Evolutionary conservation across 176 grass and related monocot species (phyloP).

Genomic region (Oryza longistaminata): DNA sequence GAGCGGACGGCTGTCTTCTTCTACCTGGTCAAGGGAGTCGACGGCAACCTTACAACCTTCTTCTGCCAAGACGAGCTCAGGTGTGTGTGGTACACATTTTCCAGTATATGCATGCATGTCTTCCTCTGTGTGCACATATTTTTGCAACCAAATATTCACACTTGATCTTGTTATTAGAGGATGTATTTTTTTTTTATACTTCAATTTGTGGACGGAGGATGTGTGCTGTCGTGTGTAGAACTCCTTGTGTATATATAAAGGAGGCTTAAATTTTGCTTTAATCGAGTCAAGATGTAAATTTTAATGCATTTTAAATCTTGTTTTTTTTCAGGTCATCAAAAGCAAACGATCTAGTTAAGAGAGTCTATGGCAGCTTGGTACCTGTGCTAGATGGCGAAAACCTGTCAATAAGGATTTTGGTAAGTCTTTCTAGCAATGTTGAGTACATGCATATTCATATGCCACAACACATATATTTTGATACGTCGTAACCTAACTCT

Average conservation of each 20-base stretch:
- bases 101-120: background rate
- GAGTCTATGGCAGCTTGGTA: slow-evolving; percentile 68
- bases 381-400: slow-evolving; percentile 66
- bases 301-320: background rate
- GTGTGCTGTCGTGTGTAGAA: too few relatives aligned
- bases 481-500: background rate
- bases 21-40: slow-evolving; percentile 50
- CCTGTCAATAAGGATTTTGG: slow-evolving; percentile 73
- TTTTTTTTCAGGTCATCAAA: slow-evolving; percentile 47
- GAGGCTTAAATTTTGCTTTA: too few relatives aligned
- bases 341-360: slow-evolving; percentile 77
- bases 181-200: too few relatives aligned
- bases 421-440: slow-evolving; percentile 21
- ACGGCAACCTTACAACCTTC: slow-evolving; percentile 55
- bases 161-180: too few relatives aligned
- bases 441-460: background rate
- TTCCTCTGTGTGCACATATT: background rate
- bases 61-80: slow-evolving; percentile 94
- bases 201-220: too few relatives aligned
- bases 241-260: too few relatives aligned
- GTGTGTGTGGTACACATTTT: slow-evolving; percentile 8
- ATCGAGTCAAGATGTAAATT: background rate
- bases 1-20: slow-evolving; percentile 89
- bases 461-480: background rate
- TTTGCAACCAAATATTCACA: too few relatives aligned